phyloP scores from a whole-genome alignment of 2,329 filamentous ascomycete species.

The Penicillium verrucosum region DNA sequence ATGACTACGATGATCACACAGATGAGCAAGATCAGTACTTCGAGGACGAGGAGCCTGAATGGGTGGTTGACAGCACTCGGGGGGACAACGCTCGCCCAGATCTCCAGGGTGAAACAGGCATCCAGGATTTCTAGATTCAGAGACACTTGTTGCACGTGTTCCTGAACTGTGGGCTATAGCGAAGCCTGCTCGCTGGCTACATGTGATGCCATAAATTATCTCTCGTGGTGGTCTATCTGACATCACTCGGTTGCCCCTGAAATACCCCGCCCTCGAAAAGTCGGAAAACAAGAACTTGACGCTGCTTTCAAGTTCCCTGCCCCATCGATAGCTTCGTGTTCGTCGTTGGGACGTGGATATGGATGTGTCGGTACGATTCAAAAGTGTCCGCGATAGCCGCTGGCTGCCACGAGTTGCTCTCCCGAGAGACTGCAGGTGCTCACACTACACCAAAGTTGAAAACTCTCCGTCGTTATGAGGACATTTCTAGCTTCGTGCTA shows the following conservation, averaged over 20 bases:
- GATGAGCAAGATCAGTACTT: constrained; percentile 74
- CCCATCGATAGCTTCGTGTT: neutral
- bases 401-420: neutral
- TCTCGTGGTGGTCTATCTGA: neutral
- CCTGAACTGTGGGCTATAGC: neutral
- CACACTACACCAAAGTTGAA: neutral
- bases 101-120: constrained; percentile 61
- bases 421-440: neutral
- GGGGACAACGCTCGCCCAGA: constrained; percentile 28
- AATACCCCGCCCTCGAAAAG: neutral
- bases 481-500: neutral
- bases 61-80: constrained; percentile 51
- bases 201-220: neutral
- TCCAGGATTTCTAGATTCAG: constrained; percentile 63
- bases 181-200: neutral
- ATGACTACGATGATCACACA: constrained; percentile 66
- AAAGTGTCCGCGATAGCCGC: neutral
- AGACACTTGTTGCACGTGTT: neutral
- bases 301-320: neutral
- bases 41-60: constrained; percentile 71
- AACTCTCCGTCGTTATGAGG: neutral
- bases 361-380: neutral
- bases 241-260: neutral
- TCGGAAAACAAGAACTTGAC: neutral
- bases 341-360: neutral